Evolutionary conservation across 75 land plant genomes (phyloP).

Genomic region (Ceratopteris richardii): DNA sequence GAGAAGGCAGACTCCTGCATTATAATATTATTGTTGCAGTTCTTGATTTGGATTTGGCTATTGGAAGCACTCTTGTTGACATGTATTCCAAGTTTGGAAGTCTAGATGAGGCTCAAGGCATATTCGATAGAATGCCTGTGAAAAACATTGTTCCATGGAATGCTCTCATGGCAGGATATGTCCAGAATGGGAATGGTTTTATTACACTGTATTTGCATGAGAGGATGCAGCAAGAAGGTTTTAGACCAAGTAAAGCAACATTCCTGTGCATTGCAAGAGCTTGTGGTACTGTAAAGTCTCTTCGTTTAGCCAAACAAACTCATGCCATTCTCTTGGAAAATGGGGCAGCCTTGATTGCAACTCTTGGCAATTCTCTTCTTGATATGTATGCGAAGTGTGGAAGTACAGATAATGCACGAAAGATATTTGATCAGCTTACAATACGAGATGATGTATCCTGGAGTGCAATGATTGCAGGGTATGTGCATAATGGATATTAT

Average conservation of each 20-base stretch:
- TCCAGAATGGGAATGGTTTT: slow-evolving; percentile 3
- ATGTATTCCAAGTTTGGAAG: slow-evolving; percentile 37
- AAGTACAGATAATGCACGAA: slow-evolving; percentile 13
- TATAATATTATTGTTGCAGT: slow-evolving; percentile 23
- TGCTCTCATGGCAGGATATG: slow-evolving; percentile 32
- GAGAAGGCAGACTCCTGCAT: slow-evolving; percentile 45
- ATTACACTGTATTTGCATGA: slow-evolving; percentile 26
- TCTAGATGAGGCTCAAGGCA: slow-evolving; percentile 13
- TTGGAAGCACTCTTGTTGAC: slow-evolving; percentile 25
- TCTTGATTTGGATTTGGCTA: slow-evolving; percentile 18
- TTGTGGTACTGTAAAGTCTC: slow-evolving; percentile 14
- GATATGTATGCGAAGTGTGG: slow-evolving; percentile 42
- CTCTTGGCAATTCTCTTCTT: slow-evolving; percentile 26
- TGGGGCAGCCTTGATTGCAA: slow-evolving; percentile 12
- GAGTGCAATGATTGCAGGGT: slow-evolving; percentile 33
- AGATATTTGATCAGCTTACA: slow-evolving; percentile 20
- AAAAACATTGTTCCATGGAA: slow-evolving; percentile 17
- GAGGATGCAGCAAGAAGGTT: slow-evolving; percentile 26
- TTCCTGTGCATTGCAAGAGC: slow-evolving; percentile 21
- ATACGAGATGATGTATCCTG: slow-evolving; percentile 32
- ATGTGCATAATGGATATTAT: slow-evolving; percentile 25
- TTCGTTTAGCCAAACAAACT: slow-evolving; percentile 17
- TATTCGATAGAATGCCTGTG: slow-evolving; percentile 8
- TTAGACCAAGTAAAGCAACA: slow-evolving; percentile 27
- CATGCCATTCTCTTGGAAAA: slow-evolving; percentile 18